Conservation (phyloP, 768 basidiomycete genomes). For the Zangia roseola region DNA sequence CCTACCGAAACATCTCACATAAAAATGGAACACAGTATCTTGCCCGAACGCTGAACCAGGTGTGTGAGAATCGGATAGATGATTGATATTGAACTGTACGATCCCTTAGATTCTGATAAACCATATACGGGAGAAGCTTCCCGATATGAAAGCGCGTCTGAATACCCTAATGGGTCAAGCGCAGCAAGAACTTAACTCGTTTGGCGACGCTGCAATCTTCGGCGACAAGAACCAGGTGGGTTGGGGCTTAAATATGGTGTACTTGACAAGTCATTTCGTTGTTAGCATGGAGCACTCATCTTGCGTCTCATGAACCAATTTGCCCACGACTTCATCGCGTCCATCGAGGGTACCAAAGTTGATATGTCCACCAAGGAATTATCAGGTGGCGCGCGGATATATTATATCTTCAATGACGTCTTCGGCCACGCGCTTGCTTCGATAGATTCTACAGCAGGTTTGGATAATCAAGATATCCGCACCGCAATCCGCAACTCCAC, state of each 20-base stretch:
- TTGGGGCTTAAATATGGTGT: not conserved
- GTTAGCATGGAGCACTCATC: slow-evolving; percentile 80
- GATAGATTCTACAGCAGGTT: slow-evolving; percentile 87
- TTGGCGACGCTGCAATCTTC: slow-evolving; percentile 89
- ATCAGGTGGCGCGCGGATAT: slow-evolving; percentile 95
- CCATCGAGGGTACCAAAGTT: slow-evolving; percentile 95
- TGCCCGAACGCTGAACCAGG: slow-evolving; percentile 91
- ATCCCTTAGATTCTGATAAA: slow-evolving; percentile 93
- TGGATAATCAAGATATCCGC: slow-evolving; percentile 93
- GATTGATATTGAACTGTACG: not conserved
- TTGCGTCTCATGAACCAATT: slow-evolving; percentile 98
- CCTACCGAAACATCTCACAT: slow-evolving; percentile 94
- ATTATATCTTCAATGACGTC: slow-evolving; percentile 99
- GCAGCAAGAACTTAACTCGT: slow-evolving; percentile 95
- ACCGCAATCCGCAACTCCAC: slow-evolving; percentile 99
- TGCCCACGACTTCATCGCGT: slow-evolving; percentile 93
- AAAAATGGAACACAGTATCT: slow-evolving; percentile 97
- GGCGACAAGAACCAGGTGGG: slow-evolving; percentile 84
- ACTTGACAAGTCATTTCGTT: slow-evolving; percentile 14
- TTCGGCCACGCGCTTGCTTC: slow-evolving; percentile 89
- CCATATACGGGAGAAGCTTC: slow-evolving; percentile 97
- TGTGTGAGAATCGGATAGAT: slow-evolving; percentile 33
- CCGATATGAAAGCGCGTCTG: slow-evolving; percentile 98
- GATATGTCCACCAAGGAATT: slow-evolving; percentile 98
- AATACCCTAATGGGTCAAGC: slow-evolving; percentile 99